These are phyloP conservation scores for Aspergillus sp. DNA, from an alignment of 2,329 filamentous ascomycete species.

Conservation along the genomic window DNA sequence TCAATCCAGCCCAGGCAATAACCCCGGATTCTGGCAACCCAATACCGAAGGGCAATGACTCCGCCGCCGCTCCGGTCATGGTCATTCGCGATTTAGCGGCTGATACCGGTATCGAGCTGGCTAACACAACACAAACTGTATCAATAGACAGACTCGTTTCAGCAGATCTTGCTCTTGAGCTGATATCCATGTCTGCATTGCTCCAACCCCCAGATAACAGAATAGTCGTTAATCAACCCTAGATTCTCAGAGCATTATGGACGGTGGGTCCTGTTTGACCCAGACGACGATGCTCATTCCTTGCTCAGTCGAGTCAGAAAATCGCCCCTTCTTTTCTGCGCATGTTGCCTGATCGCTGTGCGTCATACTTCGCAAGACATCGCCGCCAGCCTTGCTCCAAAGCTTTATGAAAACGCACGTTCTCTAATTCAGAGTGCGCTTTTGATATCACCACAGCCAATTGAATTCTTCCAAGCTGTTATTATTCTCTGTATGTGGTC, in stretches of 20 bases:
- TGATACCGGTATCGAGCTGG: conserved; percentile 2
- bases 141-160: background rate
- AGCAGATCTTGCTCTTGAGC: background rate
- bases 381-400: conserved; percentile 37
- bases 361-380: conserved; percentile 42
- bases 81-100: conserved; percentile 7
- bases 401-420: conserved; percentile 38
- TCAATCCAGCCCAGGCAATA: background rate
- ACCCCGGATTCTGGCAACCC: background rate
- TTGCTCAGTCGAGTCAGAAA: conserved; percentile 35
- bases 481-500: conserved; percentile 48
- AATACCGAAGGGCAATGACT: background rate
- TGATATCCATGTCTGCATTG: conserved; percentile 2
- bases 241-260: conserved; percentile 45
- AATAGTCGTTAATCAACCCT: background rate
- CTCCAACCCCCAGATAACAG: background rate
- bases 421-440: conserved; percentile 27
- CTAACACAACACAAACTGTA: background rate
- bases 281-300: conserved; percentile 22
- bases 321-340: conserved; percentile 41
- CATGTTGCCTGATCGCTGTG: conserved; percentile 44
- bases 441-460: conserved; percentile 39
- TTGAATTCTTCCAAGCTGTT: conserved; percentile 46
- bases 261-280: conserved; percentile 42
- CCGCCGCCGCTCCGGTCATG: conserved; percentile 5